A percentile compares a stretch with the other conserved stretches of the same genome.
Conservation (phyloP, 1,284 basidiomycete genomes). For the Cutaneotrichosporon cyanovorans region DNA sequence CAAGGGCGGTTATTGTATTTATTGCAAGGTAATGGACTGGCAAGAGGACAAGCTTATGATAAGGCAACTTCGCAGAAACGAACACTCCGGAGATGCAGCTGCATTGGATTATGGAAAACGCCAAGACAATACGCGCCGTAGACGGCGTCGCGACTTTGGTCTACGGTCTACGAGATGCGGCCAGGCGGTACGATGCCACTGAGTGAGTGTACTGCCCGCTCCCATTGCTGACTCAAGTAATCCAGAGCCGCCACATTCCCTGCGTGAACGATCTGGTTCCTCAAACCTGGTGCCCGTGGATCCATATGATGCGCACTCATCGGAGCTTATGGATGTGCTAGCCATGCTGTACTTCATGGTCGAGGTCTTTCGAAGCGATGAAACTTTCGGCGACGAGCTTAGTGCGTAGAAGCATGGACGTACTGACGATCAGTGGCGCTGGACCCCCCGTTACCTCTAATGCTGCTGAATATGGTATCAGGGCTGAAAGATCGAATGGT, state of each 20-base stretch:
- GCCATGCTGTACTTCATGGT: constrained; percentile 90
- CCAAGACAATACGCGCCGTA: constrained; percentile 71
- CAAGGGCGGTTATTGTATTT: constrained; percentile 83
- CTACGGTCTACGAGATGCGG: constrained; percentile 82
- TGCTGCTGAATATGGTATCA: constrained; percentile 81
- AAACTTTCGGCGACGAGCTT: constrained; percentile 87
- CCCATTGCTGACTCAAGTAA: no score
- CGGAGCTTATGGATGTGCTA: constrained; percentile 82
- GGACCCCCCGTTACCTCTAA: constrained; percentile 87
- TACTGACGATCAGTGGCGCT: constrained; percentile 63
- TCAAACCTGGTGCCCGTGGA: constrained; percentile 21
- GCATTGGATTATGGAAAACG: constrained; percentile 92
- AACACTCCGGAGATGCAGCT: constrained; percentile 86
- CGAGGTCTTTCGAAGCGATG: constrained; percentile 82
- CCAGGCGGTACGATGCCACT: constrained; percentile 61
- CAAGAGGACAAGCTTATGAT: constrained; percentile 1
- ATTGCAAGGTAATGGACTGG: constrained; percentile 66
- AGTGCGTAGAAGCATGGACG: constrained; percentile 57
- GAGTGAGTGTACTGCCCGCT: constrained; percentile 26
- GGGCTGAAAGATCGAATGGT: constrained; percentile 79
- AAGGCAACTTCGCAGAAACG: constrained; percentile 87
- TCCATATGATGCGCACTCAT: constrained; percentile 50
- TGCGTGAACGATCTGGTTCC: constrained; percentile 13
- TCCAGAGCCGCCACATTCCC: no score
- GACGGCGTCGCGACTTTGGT: constrained; percentile 80